Evolutionary conservation across 2,329 filamentous ascomycete species (phyloP).

Genomic region (Aurifilum marmelostoma): DNA sequence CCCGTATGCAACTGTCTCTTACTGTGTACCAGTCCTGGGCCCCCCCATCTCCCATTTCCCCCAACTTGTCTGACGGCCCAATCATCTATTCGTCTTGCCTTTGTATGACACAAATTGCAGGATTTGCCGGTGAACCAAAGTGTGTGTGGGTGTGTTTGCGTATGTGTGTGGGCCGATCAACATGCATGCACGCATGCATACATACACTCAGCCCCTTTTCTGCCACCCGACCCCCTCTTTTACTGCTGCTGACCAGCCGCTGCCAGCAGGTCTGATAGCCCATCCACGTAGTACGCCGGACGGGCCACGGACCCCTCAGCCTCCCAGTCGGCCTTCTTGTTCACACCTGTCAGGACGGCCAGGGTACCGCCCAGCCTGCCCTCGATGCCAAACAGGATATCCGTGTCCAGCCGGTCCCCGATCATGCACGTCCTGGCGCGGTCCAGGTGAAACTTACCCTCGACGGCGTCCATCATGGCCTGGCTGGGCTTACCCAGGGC

Average conservation of each 20-base stretch:
- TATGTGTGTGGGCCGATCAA: background rate
- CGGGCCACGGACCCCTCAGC: constrained; percentile 68
- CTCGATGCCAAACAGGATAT: constrained; percentile 93
- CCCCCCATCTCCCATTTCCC: background rate
- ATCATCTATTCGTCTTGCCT: background rate
- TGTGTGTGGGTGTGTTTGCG: too few relatives aligned
- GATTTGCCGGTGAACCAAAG: background rate
- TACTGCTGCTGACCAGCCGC: background rate
- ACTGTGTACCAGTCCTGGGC: background rate
- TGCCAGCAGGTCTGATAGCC: constrained; percentile 70
- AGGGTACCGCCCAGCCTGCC: constrained; percentile 89
- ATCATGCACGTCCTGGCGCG: constrained; percentile 90
- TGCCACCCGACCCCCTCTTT: background rate
- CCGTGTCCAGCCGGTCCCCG: constrained; percentile 89
- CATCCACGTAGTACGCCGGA: constrained; percentile 83
- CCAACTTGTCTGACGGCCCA: background rate
- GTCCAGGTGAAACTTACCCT: constrained; percentile 92
- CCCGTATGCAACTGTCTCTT: background rate
- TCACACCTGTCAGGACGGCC: constrained; percentile 88
- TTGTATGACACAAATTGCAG: background rate
- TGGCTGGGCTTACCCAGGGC: constrained; percentile 93
- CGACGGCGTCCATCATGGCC: constrained; percentile 99
- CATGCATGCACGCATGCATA: background rate
- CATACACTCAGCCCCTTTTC: background rate
- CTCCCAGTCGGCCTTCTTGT: constrained; percentile 81